Base-by-base conservation (phyloP, 2,329 filamentous ascomycete species). In the Ophiostoma himal-ulmi region DNA sequence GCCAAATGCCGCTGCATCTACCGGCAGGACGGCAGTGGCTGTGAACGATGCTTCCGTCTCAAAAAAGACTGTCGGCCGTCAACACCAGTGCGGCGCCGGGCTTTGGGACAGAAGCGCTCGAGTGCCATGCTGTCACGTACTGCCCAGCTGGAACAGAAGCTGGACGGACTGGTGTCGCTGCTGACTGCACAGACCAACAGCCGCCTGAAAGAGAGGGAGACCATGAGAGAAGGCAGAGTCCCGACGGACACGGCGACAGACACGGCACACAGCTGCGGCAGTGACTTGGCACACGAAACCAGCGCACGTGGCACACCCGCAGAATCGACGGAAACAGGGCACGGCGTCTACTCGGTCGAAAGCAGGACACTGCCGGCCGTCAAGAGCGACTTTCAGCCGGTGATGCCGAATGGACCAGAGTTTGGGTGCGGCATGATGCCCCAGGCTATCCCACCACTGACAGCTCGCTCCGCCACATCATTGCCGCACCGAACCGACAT, bases 1-100 rank as follows among this genome's bases (percentile, higher is more conserved):
- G 81, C 82, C 69, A 84, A 84, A 74, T 83, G 81, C 75, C 82
- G 83, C 72, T 84, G 82, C 75, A 80, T 83, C 71, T 74, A 82
- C 71, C 77, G 78, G 22, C 69, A 67, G 22, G 71, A 72, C 26
- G 71, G 77, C 26, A 72, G 72, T 5, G 76, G 75, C 66, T 82
- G 81, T 71, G 80, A 81, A 71, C 76, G 77, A 67, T 84, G 82
- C 70, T 77, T 81, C 74, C 82, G 83, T 0, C 77, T 85, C 5
- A 80, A 79, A 1, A 85, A 85, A 74, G 76, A 81, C 34, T 85
- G 83, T 69, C 78, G 81, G 65, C 81, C 81, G 44, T 82, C 83
- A 26, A 75, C 79, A 26, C 80, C 81, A 3, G 77, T 79, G 57
- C 79, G 82, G 44, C 81, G 79, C 68, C 78, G 81, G 11, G 76